These are phyloP conservation scores for Leccinum arenicola DNA, from an alignment of 768 basidiomycete genomes.

Conservation along the genomic window DNA sequence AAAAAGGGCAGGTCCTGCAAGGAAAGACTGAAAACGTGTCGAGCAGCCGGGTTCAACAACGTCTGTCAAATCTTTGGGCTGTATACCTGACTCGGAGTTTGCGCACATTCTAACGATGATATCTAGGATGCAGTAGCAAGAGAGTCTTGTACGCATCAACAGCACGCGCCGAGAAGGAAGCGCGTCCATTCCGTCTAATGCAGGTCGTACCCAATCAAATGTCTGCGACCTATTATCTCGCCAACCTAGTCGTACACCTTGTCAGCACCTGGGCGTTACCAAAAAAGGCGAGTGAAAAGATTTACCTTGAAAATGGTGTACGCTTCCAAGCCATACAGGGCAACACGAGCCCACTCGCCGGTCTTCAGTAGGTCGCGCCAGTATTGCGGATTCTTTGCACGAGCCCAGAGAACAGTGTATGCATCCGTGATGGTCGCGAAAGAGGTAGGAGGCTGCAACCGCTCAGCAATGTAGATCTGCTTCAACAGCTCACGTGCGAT, in stretches of 20 bases:
- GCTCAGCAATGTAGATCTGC: slow-evolving; percentile 70
- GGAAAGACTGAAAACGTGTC: background rate
- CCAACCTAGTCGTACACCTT: slow-evolving; percentile 54
- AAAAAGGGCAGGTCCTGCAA: background rate
- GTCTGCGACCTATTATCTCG: slow-evolving; percentile 81
- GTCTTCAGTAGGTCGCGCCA: slow-evolving; percentile 57
- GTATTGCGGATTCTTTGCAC: slow-evolving; percentile 54
- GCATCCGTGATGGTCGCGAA: slow-evolving; percentile 50
- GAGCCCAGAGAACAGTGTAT: slow-evolving; percentile 64
- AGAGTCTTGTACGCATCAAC: background rate
- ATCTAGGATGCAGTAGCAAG: slow-evolving; percentile 10
- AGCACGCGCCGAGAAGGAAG: background rate
- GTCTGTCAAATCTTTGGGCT: slow-evolving; percentile 4
- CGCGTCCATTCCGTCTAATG: slow-evolving; percentile 36
- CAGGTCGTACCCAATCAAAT: slow-evolving; percentile 75
- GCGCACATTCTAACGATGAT: slow-evolving; percentile 5
- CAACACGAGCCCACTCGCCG: slow-evolving; percentile 67
- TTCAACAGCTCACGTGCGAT: slow-evolving; percentile 75
- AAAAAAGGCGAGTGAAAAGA: background rate
- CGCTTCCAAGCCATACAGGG: slow-evolving; percentile 79
- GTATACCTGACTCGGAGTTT: background rate
- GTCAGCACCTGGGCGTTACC: slow-evolving; percentile 1
- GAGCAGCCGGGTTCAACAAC: background rate
- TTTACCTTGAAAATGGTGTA: slow-evolving; percentile 87
- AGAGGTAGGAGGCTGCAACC: slow-evolving; percentile 58